Evolutionary conservation across 768 basidiomycete genomes (phyloP), one percentile per base, ranked within the genome.

Genomic region (Leccinum sublutescens): DNA sequence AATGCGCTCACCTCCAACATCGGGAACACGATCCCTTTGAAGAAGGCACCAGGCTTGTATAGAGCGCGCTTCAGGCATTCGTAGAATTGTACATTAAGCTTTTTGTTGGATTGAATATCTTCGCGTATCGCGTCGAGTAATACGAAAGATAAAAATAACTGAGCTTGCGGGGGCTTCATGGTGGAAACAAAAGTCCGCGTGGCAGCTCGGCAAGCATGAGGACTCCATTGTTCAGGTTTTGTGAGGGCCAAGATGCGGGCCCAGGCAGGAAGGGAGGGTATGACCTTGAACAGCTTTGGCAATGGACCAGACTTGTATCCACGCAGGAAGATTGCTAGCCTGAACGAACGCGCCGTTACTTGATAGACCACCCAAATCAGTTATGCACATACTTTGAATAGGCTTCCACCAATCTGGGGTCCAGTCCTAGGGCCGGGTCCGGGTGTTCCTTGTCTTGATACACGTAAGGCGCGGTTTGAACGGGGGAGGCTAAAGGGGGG

Each of bases 11-110:
- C 95, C 70, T 96, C 93, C 60, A 97, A 82, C 72, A 99, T 80
- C 1, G 97, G 97, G 73, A 99, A 98, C 38, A 99, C 81, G 58
- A 99, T 87, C 4, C 96, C 97, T 72, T 99, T 98, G 82, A 98
- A 98, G 73, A 98, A 98, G 1, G 97, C 96, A 4, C 90, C 91
- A 3, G 97, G 97, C 74, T 98, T 99, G 75, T 96, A 98, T 59
- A 98, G 75, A 5, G 93, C 84, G 65, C 93, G 87, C 74, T 93
- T 95, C 64, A 99, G 71, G n/a, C 88, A 87, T 72, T 95, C 91
- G 67, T 95, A 99, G 61, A 94, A 89, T 60, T 99, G 97, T 15
- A 93, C 89, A 69, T 93, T 89, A 59, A 99, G 79, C 68, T 94
- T 97, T 64, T 92, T 89, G 70, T 93, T 86, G 60, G 85, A 82